Evolutionary conservation across 2,329 filamentous ascomycete species (phyloP).

Genomic region (Sphaerostilbella broomeana): DNA sequence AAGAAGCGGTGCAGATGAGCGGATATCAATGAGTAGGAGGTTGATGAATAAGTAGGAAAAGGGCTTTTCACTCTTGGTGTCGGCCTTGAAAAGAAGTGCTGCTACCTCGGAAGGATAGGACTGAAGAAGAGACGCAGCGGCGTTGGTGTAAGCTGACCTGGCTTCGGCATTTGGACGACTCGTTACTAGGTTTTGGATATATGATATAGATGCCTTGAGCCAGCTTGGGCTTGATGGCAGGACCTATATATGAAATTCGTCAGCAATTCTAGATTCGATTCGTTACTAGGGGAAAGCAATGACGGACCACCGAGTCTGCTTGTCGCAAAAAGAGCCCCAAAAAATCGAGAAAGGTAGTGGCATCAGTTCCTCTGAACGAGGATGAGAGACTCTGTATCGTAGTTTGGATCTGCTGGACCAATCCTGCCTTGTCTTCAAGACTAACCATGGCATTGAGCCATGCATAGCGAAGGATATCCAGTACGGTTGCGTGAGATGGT

Average conservation of each 20-base stretch:
- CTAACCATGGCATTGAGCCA: conserved; percentile 46
- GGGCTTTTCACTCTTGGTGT: conserved; percentile 39
- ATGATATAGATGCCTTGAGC: conserved; percentile 40
- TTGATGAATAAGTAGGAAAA: conserved; percentile 58
- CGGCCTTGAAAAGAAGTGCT: conserved; percentile 46
- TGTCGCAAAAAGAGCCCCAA: conserved; percentile 46
- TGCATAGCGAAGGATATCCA: conserved; percentile 50
- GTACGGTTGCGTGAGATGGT: conserved; percentile 43
- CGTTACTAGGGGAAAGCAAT: too few species aligned
- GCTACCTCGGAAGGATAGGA: conserved; percentile 43
- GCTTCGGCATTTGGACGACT: conserved; percentile 49
- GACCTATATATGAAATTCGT: conserved; percentile 29
- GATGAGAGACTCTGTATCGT: conserved; percentile 43
- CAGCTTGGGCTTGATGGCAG: conserved; percentile 46
- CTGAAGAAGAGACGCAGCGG: conserved; percentile 51
- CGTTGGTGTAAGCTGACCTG: conserved; percentile 53
- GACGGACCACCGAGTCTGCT: conserved; percentile 42
- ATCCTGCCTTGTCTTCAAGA: conserved; percentile 22
- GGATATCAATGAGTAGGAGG: conserved; percentile 59
- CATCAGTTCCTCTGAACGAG: conserved; percentile 53
- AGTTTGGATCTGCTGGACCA: conserved; percentile 38
- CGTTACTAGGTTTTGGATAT: conserved; percentile 48
- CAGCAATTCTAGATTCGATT: not conserved
- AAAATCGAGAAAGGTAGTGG: conserved; percentile 52
- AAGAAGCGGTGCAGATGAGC: conserved; percentile 54